Conservation (phyloP, 768 basidiomycete genomes). For the Auricularia sp. region DNA sequence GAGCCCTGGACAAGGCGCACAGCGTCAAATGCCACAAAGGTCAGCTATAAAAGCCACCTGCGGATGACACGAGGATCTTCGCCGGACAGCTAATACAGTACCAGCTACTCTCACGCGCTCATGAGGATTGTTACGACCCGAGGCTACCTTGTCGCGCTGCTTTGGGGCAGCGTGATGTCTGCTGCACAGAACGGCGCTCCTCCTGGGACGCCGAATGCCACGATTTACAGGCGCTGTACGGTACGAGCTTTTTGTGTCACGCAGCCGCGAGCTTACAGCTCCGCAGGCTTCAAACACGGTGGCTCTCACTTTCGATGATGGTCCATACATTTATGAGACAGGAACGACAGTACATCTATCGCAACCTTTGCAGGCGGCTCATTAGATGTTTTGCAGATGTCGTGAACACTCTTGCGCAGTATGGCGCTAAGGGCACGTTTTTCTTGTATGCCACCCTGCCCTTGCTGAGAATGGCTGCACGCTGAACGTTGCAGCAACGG, state of each 20-base stretch:
- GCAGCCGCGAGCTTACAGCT: neutral
- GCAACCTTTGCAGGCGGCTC: neutral
- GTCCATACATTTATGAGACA: slow-evolving; percentile 13
- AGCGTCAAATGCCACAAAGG: too few relatives aligned
- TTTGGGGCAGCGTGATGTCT: too few relatives aligned
- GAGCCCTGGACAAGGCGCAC: too few relatives aligned
- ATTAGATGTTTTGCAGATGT: slow-evolving; percentile 2
- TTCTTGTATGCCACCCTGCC: slow-evolving; percentile 24
- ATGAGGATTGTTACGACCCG: too few relatives aligned
- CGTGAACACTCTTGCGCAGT: slow-evolving; percentile 6
- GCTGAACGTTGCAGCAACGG: slow-evolving; percentile 1
- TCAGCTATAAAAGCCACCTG: too few relatives aligned
- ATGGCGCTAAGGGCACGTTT: slow-evolving; percentile 32
- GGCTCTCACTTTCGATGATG: slow-evolving; percentile 18
- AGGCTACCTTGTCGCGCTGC: too few relatives aligned
- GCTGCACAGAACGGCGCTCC: neutral
- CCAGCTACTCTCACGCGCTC: too few relatives aligned
- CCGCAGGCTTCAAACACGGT: slow-evolving; percentile 4
- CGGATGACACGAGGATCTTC: too few relatives aligned
- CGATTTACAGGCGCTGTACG: neutral
- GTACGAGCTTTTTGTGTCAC: neutral
- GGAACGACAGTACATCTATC: neutral
- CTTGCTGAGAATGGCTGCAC: neutral
- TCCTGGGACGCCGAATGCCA: neutral
- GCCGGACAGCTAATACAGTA: too few relatives aligned